These are phyloP conservation scores for Lentinus tigrinus DNA, from an alignment of 768 basidiomycete species.

Conservation along the genomic window DNA sequence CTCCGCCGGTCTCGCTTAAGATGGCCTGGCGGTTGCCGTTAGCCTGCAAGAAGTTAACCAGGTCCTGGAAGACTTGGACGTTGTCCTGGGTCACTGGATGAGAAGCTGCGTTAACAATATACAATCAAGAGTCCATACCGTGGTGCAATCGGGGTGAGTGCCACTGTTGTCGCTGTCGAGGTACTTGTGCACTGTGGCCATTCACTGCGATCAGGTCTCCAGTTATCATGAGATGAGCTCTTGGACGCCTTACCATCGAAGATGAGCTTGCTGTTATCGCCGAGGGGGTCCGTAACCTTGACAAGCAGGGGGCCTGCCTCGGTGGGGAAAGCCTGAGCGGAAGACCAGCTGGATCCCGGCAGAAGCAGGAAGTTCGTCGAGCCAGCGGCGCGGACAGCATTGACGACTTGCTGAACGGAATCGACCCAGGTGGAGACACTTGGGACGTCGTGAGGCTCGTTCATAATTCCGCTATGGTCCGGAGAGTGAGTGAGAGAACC, in stretches of 20 bases:
- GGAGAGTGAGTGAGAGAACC: background rate
- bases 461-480: constrained; percentile 36
- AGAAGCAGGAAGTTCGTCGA: constrained; percentile 43
- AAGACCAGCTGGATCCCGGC: constrained; percentile 42
- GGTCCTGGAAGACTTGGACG: constrained; percentile 40
- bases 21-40: constrained; percentile 44
- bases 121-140: constrained; percentile 24
- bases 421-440: constrained; percentile 34
- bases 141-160: constrained; percentile 42
- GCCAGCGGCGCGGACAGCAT: constrained; percentile 42
- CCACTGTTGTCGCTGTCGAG: constrained; percentile 46
- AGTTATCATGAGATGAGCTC: too few species aligned
- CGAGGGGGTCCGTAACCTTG: constrained; percentile 41
- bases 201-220: background rate
- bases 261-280: constrained; percentile 37
- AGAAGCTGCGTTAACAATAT: constrained; percentile 11
- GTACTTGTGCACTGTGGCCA: constrained; percentile 39
- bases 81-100: constrained; percentile 35
- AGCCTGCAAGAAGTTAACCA: constrained; percentile 41
- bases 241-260: constrained; percentile 36
- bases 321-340: constrained; percentile 37
- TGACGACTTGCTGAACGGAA: constrained; percentile 40
- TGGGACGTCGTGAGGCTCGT: constrained; percentile 47
- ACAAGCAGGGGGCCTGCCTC: constrained; percentile 40
- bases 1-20: constrained; percentile 46